Evolutionary conservation across 495 filamentous ascomycete genomes (phyloP).

Genomic region (Pyrenula aspistea): DNA sequence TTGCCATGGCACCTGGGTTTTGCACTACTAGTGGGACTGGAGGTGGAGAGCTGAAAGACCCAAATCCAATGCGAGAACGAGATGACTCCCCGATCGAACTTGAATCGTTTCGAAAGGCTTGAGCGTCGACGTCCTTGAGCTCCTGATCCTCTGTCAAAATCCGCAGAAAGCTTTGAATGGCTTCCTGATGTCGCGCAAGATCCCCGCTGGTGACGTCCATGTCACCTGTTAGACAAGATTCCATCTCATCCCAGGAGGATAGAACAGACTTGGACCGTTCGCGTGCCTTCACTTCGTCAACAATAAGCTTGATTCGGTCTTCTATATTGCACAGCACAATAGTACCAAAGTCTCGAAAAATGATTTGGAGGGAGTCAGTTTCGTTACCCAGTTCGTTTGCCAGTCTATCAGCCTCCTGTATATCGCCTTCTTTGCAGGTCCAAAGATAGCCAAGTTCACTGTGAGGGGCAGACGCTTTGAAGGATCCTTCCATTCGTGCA

Average conservation of each 20-base stretch:
- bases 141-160: not conserved
- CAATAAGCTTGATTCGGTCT: not conserved
- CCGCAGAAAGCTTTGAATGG: not conserved
- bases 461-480: not conserved
- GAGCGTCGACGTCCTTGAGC: not conserved
- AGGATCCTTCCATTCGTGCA: not conserved
- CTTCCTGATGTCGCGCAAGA: not conserved
- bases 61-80: not conserved
- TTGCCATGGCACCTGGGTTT: not conserved
- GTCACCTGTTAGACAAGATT: not conserved
- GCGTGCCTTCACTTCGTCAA: not conserved
- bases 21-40: not conserved
- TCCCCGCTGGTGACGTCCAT: not conserved
- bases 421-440: not conserved
- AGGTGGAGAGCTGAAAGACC: not conserved
- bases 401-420: not conserved
- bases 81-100: not conserved
- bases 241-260: not conserved
- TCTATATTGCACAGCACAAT: not conserved
- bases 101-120: not conserved
- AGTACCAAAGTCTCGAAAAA: not conserved
- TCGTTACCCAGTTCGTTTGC: not conserved
- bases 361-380: not conserved
- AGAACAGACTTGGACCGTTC: not conserved
- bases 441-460: not conserved